A percentile compares a stretch with the other conserved stretches of the same genome.
Evolutionary conservation across 805 yeast species (phyloP).

Genomic region (Wickerhamomyces rabaulensis): DNA sequence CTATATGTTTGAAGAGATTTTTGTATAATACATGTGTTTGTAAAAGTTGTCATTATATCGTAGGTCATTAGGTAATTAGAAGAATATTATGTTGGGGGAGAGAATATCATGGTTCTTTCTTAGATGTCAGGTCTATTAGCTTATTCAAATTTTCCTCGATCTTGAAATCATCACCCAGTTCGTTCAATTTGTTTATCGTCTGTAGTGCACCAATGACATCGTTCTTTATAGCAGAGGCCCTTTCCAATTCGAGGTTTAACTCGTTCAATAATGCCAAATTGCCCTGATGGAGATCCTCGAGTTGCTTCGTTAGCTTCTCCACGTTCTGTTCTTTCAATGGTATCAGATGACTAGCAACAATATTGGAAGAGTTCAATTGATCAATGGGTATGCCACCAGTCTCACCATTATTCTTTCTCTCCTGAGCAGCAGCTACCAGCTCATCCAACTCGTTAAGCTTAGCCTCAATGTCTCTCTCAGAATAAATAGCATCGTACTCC

Average conservation of each 20-base stretch:
- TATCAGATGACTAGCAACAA: constrained; percentile 19
- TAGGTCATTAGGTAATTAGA: neutral
- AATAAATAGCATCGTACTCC: constrained; percentile 47
- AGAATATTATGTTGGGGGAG: too few species aligned
- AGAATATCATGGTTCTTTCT: neutral
- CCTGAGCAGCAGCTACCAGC: constrained; percentile 32
- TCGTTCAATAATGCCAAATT: constrained; percentile 12
- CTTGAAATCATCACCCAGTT: constrained; percentile 5
- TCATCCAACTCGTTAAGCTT: constrained; percentile 42
- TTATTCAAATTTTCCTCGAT: constrained; percentile 8
- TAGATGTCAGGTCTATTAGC: constrained; percentile 8
- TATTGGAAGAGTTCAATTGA: constrained; percentile 14
- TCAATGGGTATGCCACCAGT: constrained; percentile 11
- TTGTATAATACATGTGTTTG: neutral
- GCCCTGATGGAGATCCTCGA: constrained; percentile 8
- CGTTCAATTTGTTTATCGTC: constrained; percentile 8
- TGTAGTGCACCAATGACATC: constrained; percentile 7
- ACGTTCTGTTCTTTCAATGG: constrained; percentile 20
- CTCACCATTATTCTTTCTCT: constrained; percentile 6
- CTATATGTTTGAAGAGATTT: neutral
- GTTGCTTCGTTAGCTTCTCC: constrained; percentile 9
- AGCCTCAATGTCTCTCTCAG: constrained; percentile 36
- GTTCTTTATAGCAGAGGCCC: constrained; percentile 8
- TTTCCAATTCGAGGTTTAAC: constrained; percentile 7
- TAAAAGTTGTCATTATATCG: neutral